Conservation (phyloP, 148 eudicot genomes). For the Salicornia ramosissima region DNA sequence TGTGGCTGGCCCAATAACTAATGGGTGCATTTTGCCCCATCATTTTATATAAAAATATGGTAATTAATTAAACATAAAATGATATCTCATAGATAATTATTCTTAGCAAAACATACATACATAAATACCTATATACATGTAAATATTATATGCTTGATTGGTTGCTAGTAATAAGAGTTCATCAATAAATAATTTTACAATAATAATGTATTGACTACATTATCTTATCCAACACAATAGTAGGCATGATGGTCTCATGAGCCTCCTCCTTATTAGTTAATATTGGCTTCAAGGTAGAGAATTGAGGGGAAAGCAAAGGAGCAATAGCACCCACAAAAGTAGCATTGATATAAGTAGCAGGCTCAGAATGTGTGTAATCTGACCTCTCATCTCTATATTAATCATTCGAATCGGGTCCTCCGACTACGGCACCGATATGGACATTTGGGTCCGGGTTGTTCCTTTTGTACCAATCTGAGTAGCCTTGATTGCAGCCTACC, state of each 20-base stretch:
- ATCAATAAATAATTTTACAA: too few relatives aligned
- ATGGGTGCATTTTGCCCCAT: too few relatives aligned
- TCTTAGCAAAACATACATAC: too few relatives aligned
- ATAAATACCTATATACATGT: too few relatives aligned
- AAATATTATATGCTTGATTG: too few relatives aligned
- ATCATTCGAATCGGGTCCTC: constrained; percentile 73
- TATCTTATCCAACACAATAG: background rate
- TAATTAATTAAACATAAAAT: too few relatives aligned
- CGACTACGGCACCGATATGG: constrained; percentile 73
- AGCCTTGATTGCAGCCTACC: constrained; percentile 64
- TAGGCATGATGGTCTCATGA: background rate
- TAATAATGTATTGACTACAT: background rate
- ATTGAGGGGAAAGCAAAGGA: constrained; percentile 31
- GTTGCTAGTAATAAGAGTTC: too few relatives aligned
- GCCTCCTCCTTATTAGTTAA: too few relatives aligned
- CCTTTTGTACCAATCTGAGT: constrained; percentile 50
- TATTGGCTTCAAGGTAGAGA: background rate
- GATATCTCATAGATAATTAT: too few relatives aligned
- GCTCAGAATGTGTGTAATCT: constrained; percentile 60
- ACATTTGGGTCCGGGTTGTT: constrained; percentile 56
- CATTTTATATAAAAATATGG: too few relatives aligned
- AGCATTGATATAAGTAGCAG: constrained; percentile 71
- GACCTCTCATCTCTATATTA: constrained; percentile 59
- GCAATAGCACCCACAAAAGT: constrained; percentile 68
- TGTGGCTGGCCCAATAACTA: too few relatives aligned